A percentile compares a stretch with the other conserved stretches of the same genome.
phyloP scores from a whole-genome alignment of 2,329 filamentous ascomycete species.

The Xylariaceae sp. region DNA sequence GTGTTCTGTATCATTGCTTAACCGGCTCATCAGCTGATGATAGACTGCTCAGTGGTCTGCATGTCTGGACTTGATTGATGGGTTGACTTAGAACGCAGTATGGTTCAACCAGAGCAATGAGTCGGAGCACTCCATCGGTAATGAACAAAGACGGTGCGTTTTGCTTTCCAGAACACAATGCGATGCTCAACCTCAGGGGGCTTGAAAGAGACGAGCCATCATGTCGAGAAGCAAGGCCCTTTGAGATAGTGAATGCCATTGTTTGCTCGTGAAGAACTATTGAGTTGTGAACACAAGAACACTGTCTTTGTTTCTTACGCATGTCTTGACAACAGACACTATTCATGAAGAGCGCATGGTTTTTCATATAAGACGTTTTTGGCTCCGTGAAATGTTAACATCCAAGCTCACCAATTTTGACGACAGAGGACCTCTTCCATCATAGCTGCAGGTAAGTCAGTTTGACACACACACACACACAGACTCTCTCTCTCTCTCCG shows the following conservation, averaged over 20 bases:
- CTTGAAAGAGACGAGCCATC: not conserved
- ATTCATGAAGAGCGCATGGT: not conserved
- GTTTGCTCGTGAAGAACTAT: not conserved
- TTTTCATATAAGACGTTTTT: not conserved
- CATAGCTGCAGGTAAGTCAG: not conserved
- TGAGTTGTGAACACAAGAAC: slow-evolving; percentile 38
- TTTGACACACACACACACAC: no score
- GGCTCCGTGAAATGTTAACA: not conserved
- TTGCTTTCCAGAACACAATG: no score
- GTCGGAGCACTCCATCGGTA: no score
- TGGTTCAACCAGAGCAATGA: no score
- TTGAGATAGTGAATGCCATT: not conserved
- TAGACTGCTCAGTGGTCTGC: no score
- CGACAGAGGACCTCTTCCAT: no score
- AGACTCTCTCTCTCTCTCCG: not conserved
- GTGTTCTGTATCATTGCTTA: no score
- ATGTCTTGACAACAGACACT: not conserved
- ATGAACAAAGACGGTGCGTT: no score
- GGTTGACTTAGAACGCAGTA: no score
- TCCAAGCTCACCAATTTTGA: not conserved
- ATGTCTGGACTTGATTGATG: no score
- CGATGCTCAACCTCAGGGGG: no score
- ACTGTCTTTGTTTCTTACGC: slow-evolving; percentile 47
- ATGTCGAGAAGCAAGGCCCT: not conserved
- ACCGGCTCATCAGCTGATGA: no score